Evolutionary conservation across 2,329 filamentous ascomycete species (phyloP).

Genomic region (Ceratocystis eucalypticola): DNA sequence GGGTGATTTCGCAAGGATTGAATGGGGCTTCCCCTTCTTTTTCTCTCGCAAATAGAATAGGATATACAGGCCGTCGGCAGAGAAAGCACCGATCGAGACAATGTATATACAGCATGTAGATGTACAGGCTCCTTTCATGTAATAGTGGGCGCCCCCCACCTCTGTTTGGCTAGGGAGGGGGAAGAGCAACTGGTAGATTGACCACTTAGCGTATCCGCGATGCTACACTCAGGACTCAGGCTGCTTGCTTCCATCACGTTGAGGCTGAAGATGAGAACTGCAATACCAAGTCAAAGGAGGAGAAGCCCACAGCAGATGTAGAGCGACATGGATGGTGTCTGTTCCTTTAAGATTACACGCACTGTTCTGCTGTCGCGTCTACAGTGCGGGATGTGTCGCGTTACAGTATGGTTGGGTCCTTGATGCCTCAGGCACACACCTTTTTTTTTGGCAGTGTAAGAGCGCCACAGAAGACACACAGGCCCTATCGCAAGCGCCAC

Average conservation of each 20-base stretch:
- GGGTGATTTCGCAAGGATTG: background rate
- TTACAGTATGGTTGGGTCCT: background rate
- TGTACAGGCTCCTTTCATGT: background rate
- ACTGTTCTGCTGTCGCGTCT: background rate
- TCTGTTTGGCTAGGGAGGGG: no score
- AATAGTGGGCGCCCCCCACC: no score
- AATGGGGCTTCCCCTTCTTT: background rate
- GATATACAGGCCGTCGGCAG: background rate
- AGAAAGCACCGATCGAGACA: background rate
- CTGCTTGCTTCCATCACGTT: background rate
- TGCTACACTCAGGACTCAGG: no score
- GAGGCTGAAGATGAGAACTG: background rate
- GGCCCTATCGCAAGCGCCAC: conserved; percentile 10
- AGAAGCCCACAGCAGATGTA: background rate
- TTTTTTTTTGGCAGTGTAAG: background rate
- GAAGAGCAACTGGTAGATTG: no score
- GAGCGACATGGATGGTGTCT: background rate
- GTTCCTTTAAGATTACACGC: background rate
- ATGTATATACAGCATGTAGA: background rate
- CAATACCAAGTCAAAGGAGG: background rate
- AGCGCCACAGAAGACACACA: background rate
- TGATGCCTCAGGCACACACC: conserved; percentile 16
- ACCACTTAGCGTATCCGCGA: no score
- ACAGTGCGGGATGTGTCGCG: conserved; percentile 6
- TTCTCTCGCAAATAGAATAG: background rate